phyloP scores from a whole-genome alignment of 2,329 filamentous ascomycete species.

The Epichloe aotearoae region DNA sequence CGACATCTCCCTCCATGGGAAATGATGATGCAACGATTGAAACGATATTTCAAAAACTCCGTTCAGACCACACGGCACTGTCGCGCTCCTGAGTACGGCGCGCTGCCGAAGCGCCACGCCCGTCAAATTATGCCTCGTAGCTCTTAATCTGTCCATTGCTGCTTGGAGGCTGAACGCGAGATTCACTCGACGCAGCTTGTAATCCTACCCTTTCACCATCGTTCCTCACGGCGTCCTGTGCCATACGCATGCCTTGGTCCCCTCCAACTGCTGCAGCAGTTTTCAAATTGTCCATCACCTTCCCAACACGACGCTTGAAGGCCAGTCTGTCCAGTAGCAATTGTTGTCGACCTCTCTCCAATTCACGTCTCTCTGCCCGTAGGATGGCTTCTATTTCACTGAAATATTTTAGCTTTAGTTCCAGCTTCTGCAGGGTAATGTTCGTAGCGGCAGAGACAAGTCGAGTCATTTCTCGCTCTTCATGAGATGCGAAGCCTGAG shows the following conservation, averaged over 20 bases:
- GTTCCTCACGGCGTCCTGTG: conserved; percentile 28
- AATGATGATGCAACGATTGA: background rate
- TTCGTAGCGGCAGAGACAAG: conserved; percentile 88
- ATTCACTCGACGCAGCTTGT: conserved; percentile 28
- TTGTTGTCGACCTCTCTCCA: conserved; percentile 84
- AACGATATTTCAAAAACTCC: background rate
- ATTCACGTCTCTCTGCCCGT: conserved; percentile 80
- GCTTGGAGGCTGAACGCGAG: conserved; percentile 40
- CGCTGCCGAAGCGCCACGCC: background rate
- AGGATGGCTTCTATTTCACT: conserved; percentile 89
- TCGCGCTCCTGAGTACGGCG: background rate
- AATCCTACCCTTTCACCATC: conserved; percentile 42
- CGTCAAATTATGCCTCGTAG: conserved; percentile 33
- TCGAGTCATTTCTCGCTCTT: conserved; percentile 92
- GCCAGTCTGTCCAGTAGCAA: conserved; percentile 83
- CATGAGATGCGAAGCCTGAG: conserved; percentile 80
- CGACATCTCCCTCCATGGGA: background rate
- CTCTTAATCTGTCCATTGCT: conserved; percentile 43
- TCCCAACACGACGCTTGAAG: conserved; percentile 76
- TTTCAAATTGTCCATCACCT: conserved; percentile 66
- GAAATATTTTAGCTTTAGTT: conserved; percentile 92
- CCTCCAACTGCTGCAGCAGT: conserved; percentile 35
- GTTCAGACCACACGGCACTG: background rate
- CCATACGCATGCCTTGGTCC: conserved; percentile 35
- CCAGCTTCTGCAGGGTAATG: conserved; percentile 85